Conservation (phyloP, 2,329 filamentous ascomycete species). For the Colletotrichum eremochloae region DNA sequence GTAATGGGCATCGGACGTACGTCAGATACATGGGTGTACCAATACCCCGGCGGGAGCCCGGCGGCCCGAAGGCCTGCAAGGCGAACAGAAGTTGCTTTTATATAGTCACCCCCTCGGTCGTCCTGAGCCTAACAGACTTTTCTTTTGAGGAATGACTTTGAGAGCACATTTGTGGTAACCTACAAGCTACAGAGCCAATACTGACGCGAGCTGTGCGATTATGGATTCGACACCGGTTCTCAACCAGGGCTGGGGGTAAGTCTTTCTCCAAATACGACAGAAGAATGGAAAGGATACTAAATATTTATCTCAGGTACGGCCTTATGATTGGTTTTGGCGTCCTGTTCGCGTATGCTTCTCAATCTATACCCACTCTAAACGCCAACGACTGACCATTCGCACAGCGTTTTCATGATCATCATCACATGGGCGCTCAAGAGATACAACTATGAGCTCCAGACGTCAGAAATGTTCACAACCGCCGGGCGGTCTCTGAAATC, state of each 20-base stretch:
- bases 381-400: background rate
- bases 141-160: background rate
- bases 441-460: slow-evolving; percentile 78
- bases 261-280: background rate
- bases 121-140: no score
- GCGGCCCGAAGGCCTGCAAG: slow-evolving; percentile 8
- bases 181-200: background rate
- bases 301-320: slow-evolving; percentile 25
- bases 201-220: background rate
- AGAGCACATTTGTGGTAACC: background rate
- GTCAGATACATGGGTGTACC: slow-evolving; percentile 1
- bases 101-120: slow-evolving; percentile 1
- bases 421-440: slow-evolving; percentile 78
- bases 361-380: no score
- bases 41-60: slow-evolving; percentile 6
- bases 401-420: slow-evolving; percentile 59
- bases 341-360: slow-evolving; percentile 31
- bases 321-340: slow-evolving; percentile 41
- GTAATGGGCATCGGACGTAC: background rate
- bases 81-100: background rate
- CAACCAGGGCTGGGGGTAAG: slow-evolving; percentile 41
- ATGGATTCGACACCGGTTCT: slow-evolving; percentile 41
- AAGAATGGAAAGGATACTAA: background rate
- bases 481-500: slow-evolving; percentile 91
- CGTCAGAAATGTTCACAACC: slow-evolving; percentile 92